Conservation (phyloP, 1,139 yeast genomes). For the Nakaseomyces delphensis region DNA sequence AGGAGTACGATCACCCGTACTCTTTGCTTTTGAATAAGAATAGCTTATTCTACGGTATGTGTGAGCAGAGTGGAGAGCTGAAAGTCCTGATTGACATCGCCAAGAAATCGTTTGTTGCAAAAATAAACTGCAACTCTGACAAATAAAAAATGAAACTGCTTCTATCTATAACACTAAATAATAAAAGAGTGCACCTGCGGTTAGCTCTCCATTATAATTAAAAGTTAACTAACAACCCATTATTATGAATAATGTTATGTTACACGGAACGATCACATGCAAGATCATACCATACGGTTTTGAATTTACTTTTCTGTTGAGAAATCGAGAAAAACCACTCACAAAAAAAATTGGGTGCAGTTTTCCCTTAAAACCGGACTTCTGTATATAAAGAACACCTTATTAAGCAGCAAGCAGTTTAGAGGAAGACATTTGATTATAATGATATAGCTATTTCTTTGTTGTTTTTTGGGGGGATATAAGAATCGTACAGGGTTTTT, state of each 20-base stretch:
- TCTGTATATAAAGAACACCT: no score
- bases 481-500: no score
- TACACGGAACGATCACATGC: no score
- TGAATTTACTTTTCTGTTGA: not conserved
- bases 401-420: no score
- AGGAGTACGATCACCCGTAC: slow-evolving; percentile 76
- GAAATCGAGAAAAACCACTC: not conserved
- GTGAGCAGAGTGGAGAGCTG: slow-evolving; percentile 79
- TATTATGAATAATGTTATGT: not conserved
- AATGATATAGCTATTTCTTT: no score
- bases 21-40: slow-evolving; percentile 49
- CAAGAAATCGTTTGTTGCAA: slow-evolving; percentile 38
- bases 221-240: no score
- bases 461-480: not conserved
- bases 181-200: no score
- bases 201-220: no score
- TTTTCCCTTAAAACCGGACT: no score
- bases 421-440: no score
- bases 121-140: slow-evolving; percentile 21
- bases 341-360: not conserved
- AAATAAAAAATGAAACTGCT: not conserved
- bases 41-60: slow-evolving; percentile 73
- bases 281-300: no score
- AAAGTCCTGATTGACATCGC: slow-evolving; percentile 64
- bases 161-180: no score